phyloP scores from a whole-genome alignment of 441 rosid species.

The Biscutella laevigata region DNA sequence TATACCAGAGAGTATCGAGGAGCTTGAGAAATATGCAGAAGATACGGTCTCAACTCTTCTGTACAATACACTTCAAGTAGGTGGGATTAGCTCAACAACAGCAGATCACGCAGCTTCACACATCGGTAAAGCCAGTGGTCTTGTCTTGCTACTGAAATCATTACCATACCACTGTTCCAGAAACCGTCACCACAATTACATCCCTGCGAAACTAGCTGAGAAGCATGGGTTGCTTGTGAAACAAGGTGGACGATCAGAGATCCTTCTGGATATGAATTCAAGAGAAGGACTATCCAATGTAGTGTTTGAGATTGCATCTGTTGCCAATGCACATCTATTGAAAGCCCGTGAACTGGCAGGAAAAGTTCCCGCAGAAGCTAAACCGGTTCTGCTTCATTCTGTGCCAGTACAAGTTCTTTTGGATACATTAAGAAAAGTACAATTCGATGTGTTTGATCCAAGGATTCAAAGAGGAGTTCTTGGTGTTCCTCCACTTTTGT shows the following conservation, averaged over 20 bases:
- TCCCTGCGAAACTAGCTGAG: constrained; percentile 53
- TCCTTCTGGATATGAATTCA: constrained; percentile 45
- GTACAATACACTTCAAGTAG: constrained; percentile 71
- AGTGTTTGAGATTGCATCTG: constrained; percentile 77
- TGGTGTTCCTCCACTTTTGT: constrained; percentile 62
- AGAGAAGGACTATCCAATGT: constrained; percentile 55
- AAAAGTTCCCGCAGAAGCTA: constrained; percentile 54
- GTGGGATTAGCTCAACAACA: constrained; percentile 54
- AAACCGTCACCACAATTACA: constrained; percentile 55
- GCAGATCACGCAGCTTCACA: constrained; percentile 83
- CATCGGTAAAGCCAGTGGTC: constrained; percentile 84
- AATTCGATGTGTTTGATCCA: constrained; percentile 78
- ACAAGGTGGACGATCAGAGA: constrained; percentile 50
- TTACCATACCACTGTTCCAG: constrained; percentile 61
- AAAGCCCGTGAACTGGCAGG: constrained; percentile 66
- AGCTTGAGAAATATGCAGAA: constrained; percentile 71
- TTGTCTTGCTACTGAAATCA: constrained; percentile 66
- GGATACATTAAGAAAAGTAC: constrained; percentile 50
- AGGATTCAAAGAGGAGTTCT: constrained; percentile 56
- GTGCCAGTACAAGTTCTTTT: constrained; percentile 64
- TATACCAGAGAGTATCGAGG: constrained; percentile 54
- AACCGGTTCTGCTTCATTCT: constrained; percentile 59
- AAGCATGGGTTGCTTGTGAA: constrained; percentile 60
- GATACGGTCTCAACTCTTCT: constrained; percentile 66
- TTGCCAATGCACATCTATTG: constrained; percentile 62